A percentile compares a stretch with the other conserved stretches of the same genome.
Conservation (phyloP, 345 rosid genomes). For the Ricinus communis region DNA sequence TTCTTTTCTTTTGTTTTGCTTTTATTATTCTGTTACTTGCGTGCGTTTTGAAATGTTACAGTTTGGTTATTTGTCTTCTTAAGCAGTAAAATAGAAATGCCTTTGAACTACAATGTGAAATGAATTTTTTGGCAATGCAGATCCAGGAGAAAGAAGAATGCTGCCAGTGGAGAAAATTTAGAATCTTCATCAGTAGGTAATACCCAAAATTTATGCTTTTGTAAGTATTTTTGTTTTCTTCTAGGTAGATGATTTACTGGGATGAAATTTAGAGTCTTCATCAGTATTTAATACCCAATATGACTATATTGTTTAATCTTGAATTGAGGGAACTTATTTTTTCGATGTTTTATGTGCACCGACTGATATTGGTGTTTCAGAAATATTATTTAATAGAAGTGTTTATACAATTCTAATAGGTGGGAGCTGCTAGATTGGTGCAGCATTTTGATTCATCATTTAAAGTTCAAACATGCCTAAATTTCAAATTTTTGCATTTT, state of each 20-base stretch:
- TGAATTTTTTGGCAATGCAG: slow-evolving; percentile 40
- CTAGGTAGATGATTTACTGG: not conserved
- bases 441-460: not conserved
- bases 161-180: slow-evolving; percentile 68
- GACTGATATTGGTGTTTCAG: not conserved
- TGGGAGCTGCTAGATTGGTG: not conserved
- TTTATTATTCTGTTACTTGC: not conserved
- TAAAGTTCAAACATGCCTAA: not conserved
- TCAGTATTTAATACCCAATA: too few relatives aligned
- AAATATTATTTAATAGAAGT: not conserved
- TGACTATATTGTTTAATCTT: too few relatives aligned
- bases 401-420: not conserved
- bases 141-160: slow-evolving; percentile 87
- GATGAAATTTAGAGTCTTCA: too few relatives aligned
- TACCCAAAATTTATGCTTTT: not conserved
- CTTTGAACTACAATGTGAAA: too few relatives aligned
- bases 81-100: not conserved
- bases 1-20: not conserved
- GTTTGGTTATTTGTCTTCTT: not conserved
- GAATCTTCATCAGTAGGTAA: slow-evolving; percentile 73
- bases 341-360: too few relatives aligned
- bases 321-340: too few relatives aligned
- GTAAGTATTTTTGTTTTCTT: not conserved
- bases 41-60: not conserved
- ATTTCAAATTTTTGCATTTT: not conserved